A percentile compares a stretch with the other conserved stretches of the same genome.
These are phyloP conservation scores for Hypoxylon lienhwacheense DNA, from an alignment of 495 filamentous ascomycete genomes.

Conservation along the genomic window DNA sequence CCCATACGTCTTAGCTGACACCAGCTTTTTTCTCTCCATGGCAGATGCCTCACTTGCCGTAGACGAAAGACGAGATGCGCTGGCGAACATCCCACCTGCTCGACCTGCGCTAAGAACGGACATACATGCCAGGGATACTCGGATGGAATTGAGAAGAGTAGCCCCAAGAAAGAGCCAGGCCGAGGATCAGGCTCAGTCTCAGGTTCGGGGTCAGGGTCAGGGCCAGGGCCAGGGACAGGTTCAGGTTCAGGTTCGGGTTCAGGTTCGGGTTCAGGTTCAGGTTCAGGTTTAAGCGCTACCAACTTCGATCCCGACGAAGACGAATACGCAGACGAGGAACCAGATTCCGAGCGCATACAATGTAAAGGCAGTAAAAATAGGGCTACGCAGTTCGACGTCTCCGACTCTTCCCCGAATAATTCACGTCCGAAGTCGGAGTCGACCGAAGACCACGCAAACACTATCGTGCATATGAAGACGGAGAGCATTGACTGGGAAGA, in stretches of 20 bases:
- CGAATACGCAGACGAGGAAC: slow-evolving; percentile 40
- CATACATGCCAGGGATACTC: slow-evolving; percentile 71
- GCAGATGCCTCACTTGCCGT: slow-evolving; percentile 75
- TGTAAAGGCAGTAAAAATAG: slow-evolving; percentile 36
- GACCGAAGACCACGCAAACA: slow-evolving; percentile 30
- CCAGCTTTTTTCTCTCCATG: slow-evolving; percentile 23
- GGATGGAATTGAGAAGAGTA: slow-evolving; percentile 52
- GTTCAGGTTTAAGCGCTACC: slow-evolving; percentile 11
- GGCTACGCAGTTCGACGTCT: slow-evolving; percentile 22
- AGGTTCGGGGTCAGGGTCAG: too few species aligned
- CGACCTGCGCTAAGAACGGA: slow-evolving; percentile 74
- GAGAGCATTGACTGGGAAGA: slow-evolving; percentile 38
- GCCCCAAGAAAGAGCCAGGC: slow-evolving; percentile 40
- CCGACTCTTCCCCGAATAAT: slow-evolving; percentile 25
- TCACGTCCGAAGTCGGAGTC: slow-evolving; percentile 28
- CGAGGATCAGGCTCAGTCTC: slow-evolving; percentile 12
- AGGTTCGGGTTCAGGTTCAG: slow-evolving; percentile 15
- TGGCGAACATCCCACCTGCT: slow-evolving; percentile 73
- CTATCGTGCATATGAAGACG: slow-evolving; percentile 31
- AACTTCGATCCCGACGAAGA: slow-evolving; percentile 36
- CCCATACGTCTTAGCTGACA: slow-evolving; percentile 22
- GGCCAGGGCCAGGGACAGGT: slow-evolving; percentile 19
- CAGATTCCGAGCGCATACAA: slow-evolving; percentile 40
- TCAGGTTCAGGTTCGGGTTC: slow-evolving; percentile 12
- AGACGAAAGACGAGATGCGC: slow-evolving; percentile 84